Evolutionary conservation across 306 rosid genomes (phyloP).

Genomic region (Prunus armeniaca): DNA sequence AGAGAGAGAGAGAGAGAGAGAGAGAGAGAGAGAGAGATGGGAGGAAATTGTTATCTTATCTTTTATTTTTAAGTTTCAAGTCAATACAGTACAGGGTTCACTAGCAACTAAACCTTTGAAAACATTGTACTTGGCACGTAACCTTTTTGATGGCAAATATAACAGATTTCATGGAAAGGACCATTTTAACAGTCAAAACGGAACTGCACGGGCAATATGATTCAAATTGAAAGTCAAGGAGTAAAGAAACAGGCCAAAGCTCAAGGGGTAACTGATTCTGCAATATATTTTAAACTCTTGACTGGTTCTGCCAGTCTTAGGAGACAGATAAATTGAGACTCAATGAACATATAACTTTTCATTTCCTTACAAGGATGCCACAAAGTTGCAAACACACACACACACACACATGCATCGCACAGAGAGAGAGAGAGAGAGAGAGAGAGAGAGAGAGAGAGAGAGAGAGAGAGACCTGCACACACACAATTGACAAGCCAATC

Average conservation of each 20-base stretch:
- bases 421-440: conserved; percentile 10
- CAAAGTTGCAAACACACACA: neutral
- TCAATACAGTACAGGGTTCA: neutral
- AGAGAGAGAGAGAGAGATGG: neutral
- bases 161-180: neutral
- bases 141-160: neutral
- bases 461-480: conserved; percentile 55
- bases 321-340: neutral
- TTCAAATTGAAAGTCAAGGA: neutral
- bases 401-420: neutral
- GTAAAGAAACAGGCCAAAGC: neutral
- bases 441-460: conserved; percentile 10
- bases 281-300: neutral
- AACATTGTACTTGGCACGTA: neutral
- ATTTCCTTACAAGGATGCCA: neutral
- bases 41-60: neutral
- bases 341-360: neutral
- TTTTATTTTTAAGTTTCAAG: neutral
- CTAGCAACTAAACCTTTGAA: neutral
- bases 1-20: too few relatives aligned
- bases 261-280: neutral
- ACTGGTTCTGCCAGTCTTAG: neutral
- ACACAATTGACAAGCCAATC: conserved; percentile 60
- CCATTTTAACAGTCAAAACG: neutral
- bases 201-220: too few relatives aligned